These are phyloP conservation scores for Beauveria rudraprayagi DNA, from an alignment of 2,329 filamentous ascomycete species.

Conservation along the genomic window DNA sequence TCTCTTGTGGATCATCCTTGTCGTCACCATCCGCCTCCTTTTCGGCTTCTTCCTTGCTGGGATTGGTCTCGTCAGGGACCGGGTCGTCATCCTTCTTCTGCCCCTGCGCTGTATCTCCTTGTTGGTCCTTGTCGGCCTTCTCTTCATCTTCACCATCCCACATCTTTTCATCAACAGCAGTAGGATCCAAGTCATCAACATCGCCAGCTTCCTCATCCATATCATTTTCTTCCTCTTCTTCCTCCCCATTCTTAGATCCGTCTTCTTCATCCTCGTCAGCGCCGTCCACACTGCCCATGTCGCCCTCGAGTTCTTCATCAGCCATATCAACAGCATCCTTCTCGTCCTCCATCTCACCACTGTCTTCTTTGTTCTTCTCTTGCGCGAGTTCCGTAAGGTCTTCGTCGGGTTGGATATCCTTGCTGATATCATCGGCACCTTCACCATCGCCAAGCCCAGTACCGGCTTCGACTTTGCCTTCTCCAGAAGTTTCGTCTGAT, in stretches of 20 bases:
- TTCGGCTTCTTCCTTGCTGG: conserved; percentile 35
- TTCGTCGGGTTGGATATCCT: conserved; percentile 90
- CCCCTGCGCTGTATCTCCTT: conserved; percentile 64
- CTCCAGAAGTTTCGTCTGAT: conserved; percentile 58
- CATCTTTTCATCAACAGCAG: conserved; percentile 94
- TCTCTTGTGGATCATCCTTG: conserved; percentile 36
- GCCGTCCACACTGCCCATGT: conserved; percentile 59
- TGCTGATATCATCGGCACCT: conserved; percentile 94
- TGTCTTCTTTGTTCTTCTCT: conserved; percentile 61
- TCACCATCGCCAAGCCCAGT: conserved; percentile 93
- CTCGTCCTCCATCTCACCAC: conserved; percentile 65
- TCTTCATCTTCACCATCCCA: conserved; percentile 80
- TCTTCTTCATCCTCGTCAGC: conserved; percentile 54
- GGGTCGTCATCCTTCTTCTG: conserved; percentile 58
- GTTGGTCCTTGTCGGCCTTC: conserved; percentile 74
- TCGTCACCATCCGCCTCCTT: conserved; percentile 42
- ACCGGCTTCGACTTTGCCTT: conserved; percentile 79
- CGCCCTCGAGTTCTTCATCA: conserved; percentile 82
- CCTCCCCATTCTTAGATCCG: conserved; percentile 53
- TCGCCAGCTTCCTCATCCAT: conserved; percentile 87
- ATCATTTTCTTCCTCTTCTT: conserved; percentile 60
- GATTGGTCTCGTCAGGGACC: conserved; percentile 50
- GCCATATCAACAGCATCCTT: conserved; percentile 89
- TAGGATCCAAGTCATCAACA: conserved; percentile 83
- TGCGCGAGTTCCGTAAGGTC: conserved; percentile 87